phyloP scores from a whole-genome alignment of 306 rosid genomes.

The Acacia crassicarpa region DNA sequence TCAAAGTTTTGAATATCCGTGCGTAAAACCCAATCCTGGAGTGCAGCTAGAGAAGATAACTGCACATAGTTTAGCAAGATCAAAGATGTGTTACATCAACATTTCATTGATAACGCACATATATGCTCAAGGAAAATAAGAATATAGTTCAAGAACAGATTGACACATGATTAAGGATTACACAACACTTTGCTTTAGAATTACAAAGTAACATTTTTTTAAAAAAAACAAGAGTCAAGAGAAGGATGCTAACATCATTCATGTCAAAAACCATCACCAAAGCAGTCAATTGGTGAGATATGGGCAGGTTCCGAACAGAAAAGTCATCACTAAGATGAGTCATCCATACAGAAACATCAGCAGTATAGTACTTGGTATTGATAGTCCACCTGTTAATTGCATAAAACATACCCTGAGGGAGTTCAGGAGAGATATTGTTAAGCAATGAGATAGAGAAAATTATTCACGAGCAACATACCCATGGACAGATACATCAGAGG shows the following conservation, averaged over 20 bases:
- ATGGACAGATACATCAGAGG: conserved; percentile 53
- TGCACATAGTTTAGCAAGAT: conserved; percentile 39
- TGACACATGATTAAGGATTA: neutral
- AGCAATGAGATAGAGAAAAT: conserved; percentile 19
- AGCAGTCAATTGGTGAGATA: conserved; percentile 55
- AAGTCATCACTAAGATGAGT: conserved; percentile 69
- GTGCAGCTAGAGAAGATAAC: conserved; percentile 63
- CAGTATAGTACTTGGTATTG: conserved; percentile 74
- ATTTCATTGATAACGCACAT: neutral
- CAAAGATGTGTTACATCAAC: conserved; percentile 8
- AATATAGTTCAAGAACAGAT: conserved; percentile 1
- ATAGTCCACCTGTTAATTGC: conserved; percentile 69
- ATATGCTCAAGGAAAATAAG: neutral
- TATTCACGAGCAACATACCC: conserved; percentile 48
- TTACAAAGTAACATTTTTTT: neutral
- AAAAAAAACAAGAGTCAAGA: conserved; percentile 1
- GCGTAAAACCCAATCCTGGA: conserved; percentile 66
- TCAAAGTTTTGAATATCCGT: conserved; percentile 71
- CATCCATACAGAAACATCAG: conserved; percentile 76
- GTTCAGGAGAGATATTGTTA: neutral
- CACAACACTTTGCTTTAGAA: neutral
- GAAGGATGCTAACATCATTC: conserved; percentile 61
- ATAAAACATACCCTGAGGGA: conserved; percentile 3
- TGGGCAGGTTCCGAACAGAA: conserved; percentile 50
- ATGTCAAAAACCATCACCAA: conserved; percentile 85